Base-by-base conservation (phyloP, 352 stramenopile genomes). In the Hyaloperonospora brassicae region DNA sequence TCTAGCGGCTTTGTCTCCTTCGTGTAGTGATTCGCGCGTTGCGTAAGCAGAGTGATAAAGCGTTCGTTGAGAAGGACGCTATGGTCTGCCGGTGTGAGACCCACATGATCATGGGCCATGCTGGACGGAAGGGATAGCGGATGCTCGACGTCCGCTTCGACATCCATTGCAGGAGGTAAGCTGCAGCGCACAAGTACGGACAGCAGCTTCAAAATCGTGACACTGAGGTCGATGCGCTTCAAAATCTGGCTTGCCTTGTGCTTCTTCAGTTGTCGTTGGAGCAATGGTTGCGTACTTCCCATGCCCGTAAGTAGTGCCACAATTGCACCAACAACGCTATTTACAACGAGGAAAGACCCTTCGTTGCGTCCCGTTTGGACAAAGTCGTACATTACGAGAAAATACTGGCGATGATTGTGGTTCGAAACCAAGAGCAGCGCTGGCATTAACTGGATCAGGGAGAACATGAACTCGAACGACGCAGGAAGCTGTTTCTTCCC, bases 391-490 rank as follows among this genome's bases (percentile, higher is more conserved):
- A 93, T 69, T 17, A 79, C 77, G 49, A 80, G 57, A 55, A 93
- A 89, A 47, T 87, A 90, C 50, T 89, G 68, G 11, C 66, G 64
- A 57, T 93, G 80, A 17, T 90, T 72, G 2, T 72, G 60, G n/a
- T 73, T 70, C 23, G 83, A 80, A 0, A 87, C 83, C 0, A 72
- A 75, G 21, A 93, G 50, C 9, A 93, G 57, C 38, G 68, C 72
- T 34, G 83, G 83, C 83, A 93, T 89, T 38, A 90, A 59, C 39
- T 86, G 73, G 34, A 90, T 76, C 14, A 93, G 48, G 51, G 84
- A 68, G 39, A 89, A 89, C 50, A 89, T 74, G 46, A 93, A 90
- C 63, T 89, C 80, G 52, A 89, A 93, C 5, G 79, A 82, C 6
- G 66, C 69, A n/a, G 83, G 83, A 2, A 93, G 55, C 25, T 67